A percentile compares a stretch with the other conserved stretches of the same genome.
Conservation (phyloP, 2,329 filamentous ascomycete species). For the Exophiala alcalophila region DNA sequence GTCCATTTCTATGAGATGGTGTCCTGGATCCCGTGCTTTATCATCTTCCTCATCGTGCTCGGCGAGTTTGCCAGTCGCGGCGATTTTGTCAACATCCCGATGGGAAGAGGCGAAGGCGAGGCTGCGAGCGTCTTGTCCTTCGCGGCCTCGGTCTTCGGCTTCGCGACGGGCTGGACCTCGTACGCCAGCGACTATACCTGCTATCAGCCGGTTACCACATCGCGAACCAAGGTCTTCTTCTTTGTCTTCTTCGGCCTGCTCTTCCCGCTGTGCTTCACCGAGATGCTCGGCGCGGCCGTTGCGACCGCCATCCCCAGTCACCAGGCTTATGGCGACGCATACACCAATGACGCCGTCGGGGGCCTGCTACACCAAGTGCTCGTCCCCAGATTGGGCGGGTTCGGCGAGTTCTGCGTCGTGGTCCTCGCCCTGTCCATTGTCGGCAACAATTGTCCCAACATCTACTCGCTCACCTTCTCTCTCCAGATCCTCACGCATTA, state of each 20-base stretch:
- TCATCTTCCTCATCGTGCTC: conserved; percentile 70
- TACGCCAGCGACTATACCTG: conserved; percentile 78
- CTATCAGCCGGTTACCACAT: conserved; percentile 65
- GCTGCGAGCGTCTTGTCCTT: conserved; percentile 63
- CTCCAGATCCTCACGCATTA: conserved; percentile 62
- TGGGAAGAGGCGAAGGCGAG: conserved; percentile 58
- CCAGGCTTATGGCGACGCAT: conserved; percentile 55
- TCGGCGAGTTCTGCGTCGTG: conserved; percentile 70
- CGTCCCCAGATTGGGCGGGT: conserved; percentile 60
- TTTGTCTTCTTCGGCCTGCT: conserved; percentile 68
- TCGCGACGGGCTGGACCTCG: conserved; percentile 69
- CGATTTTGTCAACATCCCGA: conserved; percentile 61
- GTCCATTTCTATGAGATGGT: conserved; percentile 75
- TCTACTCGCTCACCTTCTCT: conserved; percentile 67
- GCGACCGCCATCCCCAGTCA: conserved; percentile 62
- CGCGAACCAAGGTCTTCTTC: conserved; percentile 62
- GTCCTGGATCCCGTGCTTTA: conserved; percentile 69
- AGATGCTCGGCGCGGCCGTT: conserved; percentile 69
- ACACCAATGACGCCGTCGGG: conserved; percentile 58
- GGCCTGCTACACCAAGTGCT: conserved; percentile 66
- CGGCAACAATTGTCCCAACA: conserved; percentile 69
- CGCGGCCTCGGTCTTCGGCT: conserved; percentile 64
- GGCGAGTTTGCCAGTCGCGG: conserved; percentile 67
- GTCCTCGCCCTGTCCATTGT: conserved; percentile 65
- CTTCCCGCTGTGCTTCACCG: conserved; percentile 68